phyloP scores from a whole-genome alignment of 257 asterid genomes.

The Solanum clarkiae region DNA sequence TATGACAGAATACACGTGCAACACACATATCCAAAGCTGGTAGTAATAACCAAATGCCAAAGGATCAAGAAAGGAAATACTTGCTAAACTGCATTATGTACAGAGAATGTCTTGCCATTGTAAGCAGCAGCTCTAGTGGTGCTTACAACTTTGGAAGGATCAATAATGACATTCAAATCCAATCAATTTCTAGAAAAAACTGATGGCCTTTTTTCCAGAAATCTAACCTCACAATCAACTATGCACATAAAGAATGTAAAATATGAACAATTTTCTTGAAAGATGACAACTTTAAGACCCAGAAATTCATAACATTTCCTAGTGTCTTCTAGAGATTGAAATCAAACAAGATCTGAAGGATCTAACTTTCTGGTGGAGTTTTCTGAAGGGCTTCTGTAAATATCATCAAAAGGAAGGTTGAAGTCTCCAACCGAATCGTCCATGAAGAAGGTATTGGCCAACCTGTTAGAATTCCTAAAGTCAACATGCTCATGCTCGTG shows the following conservation, averaged over 20 bases:
- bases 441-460: slow-evolving; percentile 54
- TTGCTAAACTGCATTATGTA: neutral
- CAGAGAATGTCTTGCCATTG: neutral
- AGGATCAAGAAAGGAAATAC: neutral
- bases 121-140: neutral
- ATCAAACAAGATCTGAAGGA: slow-evolving; percentile 37
- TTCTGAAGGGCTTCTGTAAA: slow-evolving; percentile 30
- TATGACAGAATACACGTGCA: neutral
- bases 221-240: slow-evolving; percentile 16
- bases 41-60: neutral
- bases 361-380: slow-evolving; percentile 13
- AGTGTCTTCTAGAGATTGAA: neutral
- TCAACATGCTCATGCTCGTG: slow-evolving; percentile 21
- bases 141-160: slow-evolving; percentile 11
- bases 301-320: slow-evolving; percentile 4
- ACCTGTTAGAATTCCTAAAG: slow-evolving; percentile 28
- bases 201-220: slow-evolving; percentile 9
- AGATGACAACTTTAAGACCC: neutral
- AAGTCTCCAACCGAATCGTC: slow-evolving; percentile 52
- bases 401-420: slow-evolving; percentile 70
- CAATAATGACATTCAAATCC: slow-evolving; percentile 1
- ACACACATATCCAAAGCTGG: neutral
- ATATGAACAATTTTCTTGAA: neutral
- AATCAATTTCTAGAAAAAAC: slow-evolving; percentile 14
- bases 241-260: slow-evolving; percentile 58